Base-by-base conservation (phyloP, 257 asterid species). In the Henckelia pumila region DNA sequence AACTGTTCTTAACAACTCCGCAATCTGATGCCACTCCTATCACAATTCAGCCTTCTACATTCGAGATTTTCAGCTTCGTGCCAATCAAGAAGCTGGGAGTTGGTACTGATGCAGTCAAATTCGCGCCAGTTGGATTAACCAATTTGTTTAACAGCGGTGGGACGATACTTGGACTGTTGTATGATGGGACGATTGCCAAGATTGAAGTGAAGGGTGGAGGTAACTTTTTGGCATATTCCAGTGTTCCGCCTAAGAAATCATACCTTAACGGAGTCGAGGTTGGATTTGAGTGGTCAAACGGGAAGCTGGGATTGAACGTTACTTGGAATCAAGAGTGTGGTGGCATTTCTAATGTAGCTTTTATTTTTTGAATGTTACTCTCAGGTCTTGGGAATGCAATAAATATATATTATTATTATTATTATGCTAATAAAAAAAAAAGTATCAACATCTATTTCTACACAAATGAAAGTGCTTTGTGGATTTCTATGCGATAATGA, bases 41-140 rank as follows among this genome's bases (percentile, higher is more conserved):
- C 70, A 69, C 76, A 1, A 30, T 81, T 26, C 32, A 74, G 59
- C 83, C 85, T 3, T 64, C 80, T 0, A 68, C 83, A 6, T 77
- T 64, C 24, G 85, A 77, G 37, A 64, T 81, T 59, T 89, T 70
- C 73, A 89, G 84, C 74, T 86, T 89, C 35, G 82, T 86, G 21
- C 96, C 95, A 0, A 66, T 81, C 75, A 76, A 76, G 69, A 71
- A 76, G 21, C 62, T 89, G 21, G 72, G 71, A 0, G 17, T 19
- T 28, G 74, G 47, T 0, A 16, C 53, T 4, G 20, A 44, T 44
- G 53, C 53, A 16, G 74, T 74, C 8, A 86, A 86, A 37, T 89
- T 86, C 7, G 96, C 95, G 1, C 96, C 96, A 0, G 26, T 89
- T 2, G 96, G 96, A 20, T 74, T 89, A 17, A 81, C 89, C 74